phyloP scores from a whole-genome alignment of 305 asterid species.

The Rubia peregrina region DNA sequence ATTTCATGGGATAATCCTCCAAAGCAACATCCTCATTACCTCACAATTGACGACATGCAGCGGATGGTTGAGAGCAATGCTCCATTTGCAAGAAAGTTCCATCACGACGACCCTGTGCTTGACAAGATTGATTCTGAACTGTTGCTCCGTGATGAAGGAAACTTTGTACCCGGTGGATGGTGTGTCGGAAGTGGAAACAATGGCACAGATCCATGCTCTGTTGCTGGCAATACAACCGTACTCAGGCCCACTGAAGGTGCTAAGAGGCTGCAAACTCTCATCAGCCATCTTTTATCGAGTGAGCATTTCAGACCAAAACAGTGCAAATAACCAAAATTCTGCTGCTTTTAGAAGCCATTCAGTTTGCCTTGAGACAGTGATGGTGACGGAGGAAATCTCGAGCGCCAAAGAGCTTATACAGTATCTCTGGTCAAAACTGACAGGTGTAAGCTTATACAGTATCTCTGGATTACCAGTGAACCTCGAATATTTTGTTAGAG shows the following conservation, averaged over 20 bases:
- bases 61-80: conserved; percentile 87
- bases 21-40: conserved; percentile 96
- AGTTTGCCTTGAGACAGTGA: neutral
- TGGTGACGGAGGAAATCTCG: neutral
- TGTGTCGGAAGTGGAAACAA: conserved; percentile 60
- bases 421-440: conserved; percentile 11
- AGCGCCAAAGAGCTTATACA: neutral
- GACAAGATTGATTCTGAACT: conserved; percentile 73
- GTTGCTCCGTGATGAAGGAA: conserved; percentile 52
- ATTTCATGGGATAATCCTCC: conserved; percentile 99
- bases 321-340: conserved; percentile 47
- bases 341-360: conserved; percentile 2
- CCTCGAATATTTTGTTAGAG: conserved; percentile 8
- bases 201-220: conserved; percentile 81
- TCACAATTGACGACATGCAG: conserved; percentile 60
- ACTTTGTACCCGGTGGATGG: conserved; percentile 96
- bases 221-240: conserved; percentile 48
- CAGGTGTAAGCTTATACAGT: neutral
- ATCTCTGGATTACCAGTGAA: neutral
- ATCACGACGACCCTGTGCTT: conserved; percentile 67
- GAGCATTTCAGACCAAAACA: conserved; percentile 68
- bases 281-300: conserved; percentile 46
- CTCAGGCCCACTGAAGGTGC: conserved; percentile 81
- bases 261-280: conserved; percentile 66
- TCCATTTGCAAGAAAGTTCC: conserved; percentile 92